phyloP scores from a whole-genome alignment of 257 asterid genomes.

The Dorcoceras hygrometricum region DNA sequence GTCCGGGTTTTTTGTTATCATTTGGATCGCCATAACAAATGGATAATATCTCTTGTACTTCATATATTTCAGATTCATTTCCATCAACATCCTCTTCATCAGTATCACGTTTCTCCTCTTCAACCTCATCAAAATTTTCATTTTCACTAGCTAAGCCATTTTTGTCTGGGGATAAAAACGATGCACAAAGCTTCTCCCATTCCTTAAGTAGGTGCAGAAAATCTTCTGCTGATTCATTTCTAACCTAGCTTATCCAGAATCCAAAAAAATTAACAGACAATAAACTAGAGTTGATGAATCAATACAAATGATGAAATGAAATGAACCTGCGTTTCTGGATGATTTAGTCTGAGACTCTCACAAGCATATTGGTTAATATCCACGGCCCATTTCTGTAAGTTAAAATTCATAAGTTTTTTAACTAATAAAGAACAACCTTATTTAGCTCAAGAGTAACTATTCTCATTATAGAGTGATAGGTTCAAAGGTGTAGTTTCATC shows the following conservation, averaged over 20 bases:
- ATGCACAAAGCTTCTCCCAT: constrained; percentile 64
- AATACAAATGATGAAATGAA: background rate
- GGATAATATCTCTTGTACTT: constrained; percentile 50
- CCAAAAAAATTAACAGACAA: constrained; percentile 1
- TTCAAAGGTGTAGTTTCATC: background rate
- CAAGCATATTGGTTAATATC: constrained; percentile 69
- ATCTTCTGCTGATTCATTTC: constrained; percentile 62
- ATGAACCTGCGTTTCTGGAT: constrained; percentile 76
- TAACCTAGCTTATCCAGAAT: constrained; percentile 39
- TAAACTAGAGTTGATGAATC: background rate
- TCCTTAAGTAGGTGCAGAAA: constrained; percentile 51
- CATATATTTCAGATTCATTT: constrained; percentile 43
- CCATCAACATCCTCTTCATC: constrained; percentile 30
- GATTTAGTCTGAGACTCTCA: constrained; percentile 61
- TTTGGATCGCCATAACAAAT: constrained; percentile 66
- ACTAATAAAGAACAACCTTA: background rate
- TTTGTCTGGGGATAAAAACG: constrained; percentile 33
- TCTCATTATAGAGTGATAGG: background rate
- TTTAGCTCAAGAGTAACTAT: background rate
- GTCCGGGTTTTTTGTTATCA: constrained; percentile 18
- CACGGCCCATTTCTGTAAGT: constrained; percentile 82
- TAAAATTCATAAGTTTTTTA: background rate
- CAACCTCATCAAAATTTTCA: background rate
- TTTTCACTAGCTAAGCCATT: constrained; percentile 25
- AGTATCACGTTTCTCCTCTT: constrained; percentile 22